Conservation (phyloP, 2,329 filamentous ascomycete genomes). For the Penicillium sp. region DNA sequence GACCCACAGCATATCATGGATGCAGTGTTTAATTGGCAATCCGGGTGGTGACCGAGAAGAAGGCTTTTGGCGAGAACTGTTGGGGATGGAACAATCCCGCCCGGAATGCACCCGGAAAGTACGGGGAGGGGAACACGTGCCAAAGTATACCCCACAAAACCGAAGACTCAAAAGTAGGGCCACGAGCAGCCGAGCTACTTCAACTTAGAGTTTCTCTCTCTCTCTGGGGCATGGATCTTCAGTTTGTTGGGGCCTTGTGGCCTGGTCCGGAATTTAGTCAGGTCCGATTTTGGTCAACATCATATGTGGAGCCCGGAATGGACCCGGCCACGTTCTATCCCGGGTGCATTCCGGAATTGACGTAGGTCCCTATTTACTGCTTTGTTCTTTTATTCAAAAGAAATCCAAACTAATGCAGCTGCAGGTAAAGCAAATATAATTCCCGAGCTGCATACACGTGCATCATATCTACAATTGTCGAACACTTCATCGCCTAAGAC, state of each 20-base stretch:
- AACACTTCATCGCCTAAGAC: neutral
- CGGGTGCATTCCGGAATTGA: constrained; percentile 22
- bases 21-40: neutral
- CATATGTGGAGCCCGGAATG: constrained; percentile 10
- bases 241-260: neutral
- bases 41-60: constrained; percentile 1
- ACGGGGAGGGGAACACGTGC: constrained; percentile 1
- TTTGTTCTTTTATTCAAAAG: constrained; percentile 8
- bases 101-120: neutral
- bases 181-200: neutral
- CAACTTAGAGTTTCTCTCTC: neutral
- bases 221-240: neutral
- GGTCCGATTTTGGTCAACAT: neutral
- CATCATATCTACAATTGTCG: neutral
- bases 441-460: neutral
- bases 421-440: neutral
- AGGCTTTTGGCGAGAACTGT: neutral
- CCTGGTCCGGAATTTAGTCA: neutral
- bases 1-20: neutral
- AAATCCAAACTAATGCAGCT: neutral
- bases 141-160: neutral
- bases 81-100: neutral
- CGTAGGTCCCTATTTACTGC: constrained; percentile 8
- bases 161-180: neutral
- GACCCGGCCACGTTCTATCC: constrained; percentile 9